Evolutionary conservation across 2,329 filamentous ascomycete species (phyloP).

Genomic region (Pyrenochaeta sp.): DNA sequence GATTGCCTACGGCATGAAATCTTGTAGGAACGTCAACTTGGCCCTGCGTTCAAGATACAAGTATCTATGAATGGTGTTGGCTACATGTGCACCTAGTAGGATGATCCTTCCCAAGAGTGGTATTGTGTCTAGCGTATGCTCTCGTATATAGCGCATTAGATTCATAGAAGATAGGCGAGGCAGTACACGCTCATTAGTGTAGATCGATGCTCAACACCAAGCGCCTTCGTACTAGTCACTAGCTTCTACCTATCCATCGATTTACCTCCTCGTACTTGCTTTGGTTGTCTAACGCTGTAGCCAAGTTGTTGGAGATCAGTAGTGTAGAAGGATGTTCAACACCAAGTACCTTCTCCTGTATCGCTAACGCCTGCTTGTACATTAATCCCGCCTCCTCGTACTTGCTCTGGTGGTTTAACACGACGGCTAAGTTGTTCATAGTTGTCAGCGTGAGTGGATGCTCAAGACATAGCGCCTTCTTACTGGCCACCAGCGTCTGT

Average conservation of each 20-base stretch:
- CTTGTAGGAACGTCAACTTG: no score
- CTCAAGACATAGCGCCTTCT: conserved; percentile 12
- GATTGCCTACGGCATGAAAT: no score
- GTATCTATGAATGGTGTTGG: neutral
- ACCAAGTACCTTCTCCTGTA: conserved; percentile 6
- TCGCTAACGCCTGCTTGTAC: neutral
- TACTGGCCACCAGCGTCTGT: conserved; percentile 1
- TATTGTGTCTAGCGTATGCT: conserved; percentile 4
- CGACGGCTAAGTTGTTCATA: conserved; percentile 11
- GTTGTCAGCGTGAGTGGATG: conserved; percentile 7
- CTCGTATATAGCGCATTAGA: conserved; percentile 5
- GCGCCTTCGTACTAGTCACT: conserved; percentile 1
- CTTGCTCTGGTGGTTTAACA: neutral
- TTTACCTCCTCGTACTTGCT: conserved; percentile 4
- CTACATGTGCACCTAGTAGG: neutral
- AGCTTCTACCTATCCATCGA: conserved; percentile 1
- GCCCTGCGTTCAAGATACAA: no score
- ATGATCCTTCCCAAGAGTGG: conserved; percentile 5
- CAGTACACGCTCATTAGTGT: conserved; percentile 15
- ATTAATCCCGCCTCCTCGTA: neutral
- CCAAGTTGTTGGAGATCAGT: neutral
- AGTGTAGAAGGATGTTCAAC: conserved; percentile 1
- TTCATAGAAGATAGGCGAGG: conserved; percentile 7
- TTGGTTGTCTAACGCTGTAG: neutral
- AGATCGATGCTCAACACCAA: conserved; percentile 10